Base-by-base conservation (phyloP, 371 early-diverging fungal genomes). In the Mortierella sp. region DNA sequence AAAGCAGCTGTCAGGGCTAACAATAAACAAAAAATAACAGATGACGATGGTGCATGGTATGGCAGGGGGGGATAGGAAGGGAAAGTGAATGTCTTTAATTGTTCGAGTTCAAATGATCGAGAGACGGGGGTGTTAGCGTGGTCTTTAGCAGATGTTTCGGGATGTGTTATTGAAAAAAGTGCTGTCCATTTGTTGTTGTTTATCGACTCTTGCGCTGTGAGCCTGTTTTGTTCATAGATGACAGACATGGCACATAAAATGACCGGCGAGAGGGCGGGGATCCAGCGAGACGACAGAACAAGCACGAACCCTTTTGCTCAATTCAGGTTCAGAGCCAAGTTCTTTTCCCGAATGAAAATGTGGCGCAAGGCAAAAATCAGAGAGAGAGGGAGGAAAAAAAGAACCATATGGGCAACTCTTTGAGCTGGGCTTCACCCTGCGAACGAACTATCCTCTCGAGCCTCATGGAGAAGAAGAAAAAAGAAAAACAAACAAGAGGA, bases 251-350 rank as follows among this genome's bases (percentile, higher is more conserved):
- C 63, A 35, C 35, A 5, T 63, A 2, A 63, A 32, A 32, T 32
- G 35, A 63, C 63, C 35, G 63, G 18, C 18, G 24, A 35, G 68
- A 35, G 11, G 35, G 18, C 38, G 68, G 38, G 18, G 11, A 24
- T 6, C 56, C 10, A 54, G 54, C 24, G 51, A 51, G 4, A 5
- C 21, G 4, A 18, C 51, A 51, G 51, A 51, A 21, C 49, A 51
- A 51, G 51, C 51, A 56, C 56, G 56, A 56, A 56, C 56, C 56
- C 27, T 56, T 55, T 56, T 56, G 56, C 56, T 56, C 56, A n/a
- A 10, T 56, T n/a, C 56, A n/a, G 56, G 27, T 56, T 56, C 56
- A 56, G 56, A 56, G 56, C 56, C 56, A 56, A 27, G 24, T 27
- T n/a, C 56, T 16, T 27, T 49, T 49, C 49, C 49, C 49, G 21